Evolutionary conservation across 169 alveolate genomes (phyloP).

Genomic region (Plasmodium knowlesi): DNA sequence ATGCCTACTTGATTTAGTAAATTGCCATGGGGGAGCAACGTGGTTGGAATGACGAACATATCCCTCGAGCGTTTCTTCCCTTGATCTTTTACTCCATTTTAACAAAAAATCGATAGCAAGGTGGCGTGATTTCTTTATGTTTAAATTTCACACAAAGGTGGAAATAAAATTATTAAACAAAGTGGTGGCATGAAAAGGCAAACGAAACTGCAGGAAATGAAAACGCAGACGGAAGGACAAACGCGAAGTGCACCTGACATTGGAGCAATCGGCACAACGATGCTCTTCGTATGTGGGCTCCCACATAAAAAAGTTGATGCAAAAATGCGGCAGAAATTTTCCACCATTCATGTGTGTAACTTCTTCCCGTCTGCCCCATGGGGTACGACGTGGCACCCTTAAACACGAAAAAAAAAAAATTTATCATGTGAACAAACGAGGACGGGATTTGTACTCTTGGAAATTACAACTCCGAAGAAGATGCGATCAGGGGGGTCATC

Average conservation of each 20-base stretch:
- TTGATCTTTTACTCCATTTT: not conserved
- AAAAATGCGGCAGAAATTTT: not conserved
- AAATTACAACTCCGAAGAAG: conserved; percentile 4
- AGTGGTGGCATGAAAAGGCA: not conserved
- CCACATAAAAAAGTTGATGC: not conserved
- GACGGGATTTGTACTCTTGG: not conserved
- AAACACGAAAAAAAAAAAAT: not conserved
- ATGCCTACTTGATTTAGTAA: not conserved
- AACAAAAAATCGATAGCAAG: not conserved
- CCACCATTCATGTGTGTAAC: not conserved
- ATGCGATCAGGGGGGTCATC: conserved; percentile 65
- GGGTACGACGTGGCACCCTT: not conserved
- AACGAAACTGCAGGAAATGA: not conserved
- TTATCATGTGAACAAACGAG: not conserved
- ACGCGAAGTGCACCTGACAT: not conserved
- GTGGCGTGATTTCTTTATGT: not conserved
- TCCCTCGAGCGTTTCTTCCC: not conserved
- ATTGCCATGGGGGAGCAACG: not conserved
- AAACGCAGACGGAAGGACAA: not conserved
- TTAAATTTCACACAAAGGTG: not conserved
- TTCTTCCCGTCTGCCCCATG: not conserved
- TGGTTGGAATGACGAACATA: not conserved
- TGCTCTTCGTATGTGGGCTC: not conserved
- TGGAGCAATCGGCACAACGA: not conserved
- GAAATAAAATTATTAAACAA: no score